These are phyloP conservation scores for Sugiyamaella lignohabitans DNA, from an alignment of 805 yeast species.

Conservation along the genomic window DNA sequence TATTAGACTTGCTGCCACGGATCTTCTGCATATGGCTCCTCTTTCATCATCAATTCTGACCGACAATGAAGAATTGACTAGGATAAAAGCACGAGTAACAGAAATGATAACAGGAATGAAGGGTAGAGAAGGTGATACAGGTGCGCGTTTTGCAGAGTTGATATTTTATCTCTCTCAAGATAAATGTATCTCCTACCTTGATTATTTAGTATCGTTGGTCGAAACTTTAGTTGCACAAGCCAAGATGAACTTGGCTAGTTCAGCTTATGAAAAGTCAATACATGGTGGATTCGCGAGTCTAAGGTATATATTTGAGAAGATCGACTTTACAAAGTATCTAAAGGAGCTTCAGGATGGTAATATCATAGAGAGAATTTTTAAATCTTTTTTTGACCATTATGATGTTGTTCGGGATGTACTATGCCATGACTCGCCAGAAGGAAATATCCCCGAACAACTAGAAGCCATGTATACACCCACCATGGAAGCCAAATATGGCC, in stretches of 20 bases:
- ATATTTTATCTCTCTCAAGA: constrained; percentile 30
- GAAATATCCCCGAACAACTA: constrained; percentile 44
- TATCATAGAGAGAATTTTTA: constrained; percentile 19
- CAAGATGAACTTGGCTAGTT: constrained; percentile 33
- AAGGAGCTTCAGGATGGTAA: constrained; percentile 14
- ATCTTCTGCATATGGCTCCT: constrained; percentile 44
- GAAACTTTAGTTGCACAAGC: constrained; percentile 33
- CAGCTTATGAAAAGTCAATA: constrained; percentile 45
- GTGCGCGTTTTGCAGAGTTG: constrained; percentile 59
- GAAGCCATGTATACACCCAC: constrained; percentile 21
- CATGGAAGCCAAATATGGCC: constrained; percentile 29
- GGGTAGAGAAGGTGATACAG: constrained; percentile 71
- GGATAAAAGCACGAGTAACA: constrained; percentile 24
- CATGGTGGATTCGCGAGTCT: constrained; percentile 70
- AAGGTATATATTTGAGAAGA: constrained; percentile 37
- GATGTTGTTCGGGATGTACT: constrained; percentile 41
- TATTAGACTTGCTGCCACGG: constrained; percentile 49
- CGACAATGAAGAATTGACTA: constrained; percentile 20
- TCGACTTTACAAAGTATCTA: constrained; percentile 14
- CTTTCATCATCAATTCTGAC: constrained; percentile 23
- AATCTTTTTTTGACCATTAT: constrained; percentile 37
- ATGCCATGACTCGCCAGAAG: constrained; percentile 67
- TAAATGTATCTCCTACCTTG: constrained; percentile 4
- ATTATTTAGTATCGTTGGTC: constrained; percentile 33
- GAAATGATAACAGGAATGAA: constrained; percentile 32